Conservation (phyloP, 2,329 filamentous ascomycete genomes). For the Chrysoporthe austroafricana region DNA sequence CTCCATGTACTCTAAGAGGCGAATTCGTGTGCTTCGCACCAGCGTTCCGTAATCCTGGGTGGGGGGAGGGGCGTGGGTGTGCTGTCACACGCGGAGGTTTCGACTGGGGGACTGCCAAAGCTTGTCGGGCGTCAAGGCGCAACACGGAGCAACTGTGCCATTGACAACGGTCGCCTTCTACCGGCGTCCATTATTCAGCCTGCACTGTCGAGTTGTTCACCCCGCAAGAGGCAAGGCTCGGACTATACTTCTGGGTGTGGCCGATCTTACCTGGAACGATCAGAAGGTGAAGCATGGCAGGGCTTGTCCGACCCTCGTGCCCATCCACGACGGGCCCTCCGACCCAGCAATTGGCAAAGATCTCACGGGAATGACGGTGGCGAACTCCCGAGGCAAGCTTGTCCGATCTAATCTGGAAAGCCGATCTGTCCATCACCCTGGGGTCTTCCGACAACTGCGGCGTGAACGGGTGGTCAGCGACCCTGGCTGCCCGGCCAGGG, state of each 20-base stretch:
- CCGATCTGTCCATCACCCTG: slow-evolving; percentile 24
- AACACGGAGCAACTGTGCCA: not conserved
- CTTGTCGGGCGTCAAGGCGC: not conserved
- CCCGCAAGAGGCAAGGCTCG: not conserved
- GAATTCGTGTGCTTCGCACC: too few relatives aligned
- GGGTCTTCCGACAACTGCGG: slow-evolving; percentile 1
- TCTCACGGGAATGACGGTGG: not conserved
- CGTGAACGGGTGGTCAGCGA: slow-evolving; percentile 4
- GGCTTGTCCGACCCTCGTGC: not conserved
- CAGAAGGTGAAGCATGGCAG: not conserved
- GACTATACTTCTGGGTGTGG: not conserved
- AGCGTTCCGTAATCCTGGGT: too few relatives aligned
- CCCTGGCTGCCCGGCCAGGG: not conserved
- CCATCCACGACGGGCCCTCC: not conserved
- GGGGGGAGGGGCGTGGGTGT: too few relatives aligned
- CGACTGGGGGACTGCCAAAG: not conserved
- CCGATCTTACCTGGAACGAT: not conserved
- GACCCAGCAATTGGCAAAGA: not conserved
- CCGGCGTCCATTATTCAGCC: not conserved
- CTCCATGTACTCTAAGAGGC: too few relatives aligned
- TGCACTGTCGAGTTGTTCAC: not conserved
- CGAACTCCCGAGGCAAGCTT: not conserved
- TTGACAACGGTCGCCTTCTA: not conserved
- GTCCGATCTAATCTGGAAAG: slow-evolving; percentile 18
- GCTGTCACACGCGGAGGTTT: not conserved